Base-by-base conservation (phyloP, 2,329 filamentous ascomycete genomes). In the Colletotrichum eremochloae region DNA sequence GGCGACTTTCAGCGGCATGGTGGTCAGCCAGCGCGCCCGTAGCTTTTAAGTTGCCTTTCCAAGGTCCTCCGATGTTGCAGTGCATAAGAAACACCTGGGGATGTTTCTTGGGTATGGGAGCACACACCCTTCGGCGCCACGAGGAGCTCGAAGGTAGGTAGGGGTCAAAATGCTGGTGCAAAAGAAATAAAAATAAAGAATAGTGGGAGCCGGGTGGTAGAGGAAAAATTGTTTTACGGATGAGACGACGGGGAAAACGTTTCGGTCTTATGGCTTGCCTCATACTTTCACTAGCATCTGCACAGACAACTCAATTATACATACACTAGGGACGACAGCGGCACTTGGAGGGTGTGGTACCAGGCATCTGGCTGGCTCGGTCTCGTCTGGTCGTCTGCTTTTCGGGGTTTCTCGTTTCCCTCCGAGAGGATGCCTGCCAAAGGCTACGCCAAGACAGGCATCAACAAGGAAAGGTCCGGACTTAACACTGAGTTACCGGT, bases 1-100 rank as follows among this genome's bases (percentile, higher is more conserved):
- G n/a, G 82, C 83, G 15, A 85, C 83, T 67, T 31, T 72, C 31
- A 70, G 67, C 24, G 70, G 66, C 70, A 72, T 72, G 18, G 18
- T 55, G 3, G 15, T 58, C 24, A 18, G 29, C 46, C 53, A 68
- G 65, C 38, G 66, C 46, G 53, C 20, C 36, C 9, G 38, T 12
- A 56, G 48, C 29, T 55, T 48, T 46, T 29, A 36, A 63, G 44
- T 38, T 38, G 58, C 46, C 48, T 36, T 42, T 53, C 46, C 66
- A 69, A 61, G 66, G 66, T 69, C 46, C 53, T 65, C n/a, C 46
- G 69, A 60, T 69, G 66, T 64, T n/a, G 24, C 44, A 40, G 60
- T 46, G 57, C 69, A 69, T 64, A 36, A 46, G 50, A 11, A 20
- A 48, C 18, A 4, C 1, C n/a, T 0, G 24, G 48, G 48, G 40